Evolutionary conservation across 1,284 basidiomycete genomes (phyloP).

Genomic region (Salmacisia buchloeana): DNA sequence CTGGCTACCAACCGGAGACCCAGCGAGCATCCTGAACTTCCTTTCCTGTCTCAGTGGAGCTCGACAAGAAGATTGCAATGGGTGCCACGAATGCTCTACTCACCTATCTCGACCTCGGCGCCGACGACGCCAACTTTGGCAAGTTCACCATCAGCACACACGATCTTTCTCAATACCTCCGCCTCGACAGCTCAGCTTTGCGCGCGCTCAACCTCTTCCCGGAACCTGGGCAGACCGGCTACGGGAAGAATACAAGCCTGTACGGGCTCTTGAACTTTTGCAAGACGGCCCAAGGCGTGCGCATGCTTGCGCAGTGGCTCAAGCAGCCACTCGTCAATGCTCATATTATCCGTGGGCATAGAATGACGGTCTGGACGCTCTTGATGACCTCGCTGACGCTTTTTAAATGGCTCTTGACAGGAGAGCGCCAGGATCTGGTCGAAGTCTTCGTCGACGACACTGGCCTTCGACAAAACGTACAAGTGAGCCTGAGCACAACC

Average conservation of each 20-base stretch:
- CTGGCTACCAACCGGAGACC: not conserved
- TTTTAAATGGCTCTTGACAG: not conserved
- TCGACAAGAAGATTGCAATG: conserved; percentile 72
- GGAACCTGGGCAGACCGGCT: conserved; percentile 47
- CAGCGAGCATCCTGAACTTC: not conserved
- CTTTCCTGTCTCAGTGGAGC: conserved; percentile 60
- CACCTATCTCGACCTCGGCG: conserved; percentile 74
- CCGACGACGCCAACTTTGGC: conserved; percentile 74
- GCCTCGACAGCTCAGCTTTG: conserved; percentile 87
- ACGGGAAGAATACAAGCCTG: conserved; percentile 58
- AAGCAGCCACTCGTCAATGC: conserved; percentile 93
- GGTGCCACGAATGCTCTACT: conserved; percentile 75
- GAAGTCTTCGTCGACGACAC: conserved; percentile 78
- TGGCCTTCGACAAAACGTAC: conserved; percentile 65
- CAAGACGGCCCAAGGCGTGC: conserved; percentile 91
- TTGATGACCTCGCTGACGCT: not conserved
- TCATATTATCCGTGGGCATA: conserved; percentile 78
- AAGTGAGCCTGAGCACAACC: conserved; percentile 46
- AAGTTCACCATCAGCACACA: conserved; percentile 77
- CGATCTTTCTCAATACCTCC: conserved; percentile 91
- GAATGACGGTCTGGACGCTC: not conserved
- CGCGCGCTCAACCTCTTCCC: conserved; percentile 84
- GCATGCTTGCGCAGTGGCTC: conserved; percentile 84
- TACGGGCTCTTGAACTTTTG: conserved; percentile 88
- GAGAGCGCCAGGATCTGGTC: conserved; percentile 70